Base-by-base conservation (phyloP, 2,329 filamentous ascomycete species). In the Trichoderma koningii region DNA sequence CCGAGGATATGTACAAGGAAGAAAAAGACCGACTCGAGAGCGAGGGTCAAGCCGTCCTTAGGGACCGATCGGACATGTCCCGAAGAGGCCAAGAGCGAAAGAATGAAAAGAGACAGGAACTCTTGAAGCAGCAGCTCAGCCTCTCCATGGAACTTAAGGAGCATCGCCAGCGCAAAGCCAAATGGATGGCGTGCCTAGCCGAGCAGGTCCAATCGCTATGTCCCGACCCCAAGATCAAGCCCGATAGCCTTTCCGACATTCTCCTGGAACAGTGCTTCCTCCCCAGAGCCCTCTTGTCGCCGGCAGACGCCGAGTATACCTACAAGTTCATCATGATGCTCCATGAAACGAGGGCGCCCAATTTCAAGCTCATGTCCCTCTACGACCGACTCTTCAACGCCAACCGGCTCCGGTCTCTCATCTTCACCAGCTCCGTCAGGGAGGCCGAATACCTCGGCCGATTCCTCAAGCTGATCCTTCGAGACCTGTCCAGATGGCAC, bases 391-490 rank as follows among this genome's bases (percentile, higher is more conserved):
- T 99, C 0, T 96, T 99, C 78, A 88, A 88, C 71, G 87, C 93
- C 65, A 92, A 96, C 72, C 85, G 91, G 65, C 81, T 98, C 19
- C 87, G 91, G 2, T 85, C 89, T 9, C 84, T 97, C 57, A 92
- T 99, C 64, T 97, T 96, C 75, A 88, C 90, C 55, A 96, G 91
- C 74, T 96, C 93, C 0, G 89, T 94, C 26, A 89, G 92, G 63
- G 96, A 99, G 77, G 92, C 93, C 0, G 92, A 97, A 75, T 92
- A 96, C 70, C 81, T 99, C n/a, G 95, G 93, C 14, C 90, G 91
- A 26, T 98, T 99, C 76, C 79, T 99, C 63, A 92, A 89, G 72
- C 88, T 94, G 67, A 81, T 95, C 2, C 80, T 99, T 12, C 86
- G 88, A 66, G 92, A 97, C 69, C 82, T 99, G 19, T 85, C 88